phyloP scores from a whole-genome alignment of 176 grass and related monocot species.

The Juncus effusus region DNA sequence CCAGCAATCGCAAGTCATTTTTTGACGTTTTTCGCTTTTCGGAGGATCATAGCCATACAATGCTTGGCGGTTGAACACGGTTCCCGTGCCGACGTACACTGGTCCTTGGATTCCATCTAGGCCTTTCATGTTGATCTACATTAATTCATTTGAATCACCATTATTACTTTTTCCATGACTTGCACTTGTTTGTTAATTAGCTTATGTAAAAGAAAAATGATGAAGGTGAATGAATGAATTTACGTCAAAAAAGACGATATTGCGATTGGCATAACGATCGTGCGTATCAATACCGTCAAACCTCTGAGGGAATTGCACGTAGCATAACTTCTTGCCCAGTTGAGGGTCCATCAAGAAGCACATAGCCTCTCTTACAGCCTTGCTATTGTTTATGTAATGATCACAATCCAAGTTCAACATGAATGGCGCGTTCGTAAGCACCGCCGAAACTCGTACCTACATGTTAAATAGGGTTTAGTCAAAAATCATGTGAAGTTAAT shows the following conservation, averaged over 20 bases:
- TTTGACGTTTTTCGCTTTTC: constrained; percentile 60
- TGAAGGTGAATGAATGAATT: background rate
- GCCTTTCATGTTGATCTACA: constrained; percentile 98
- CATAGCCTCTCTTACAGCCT: constrained; percentile 91
- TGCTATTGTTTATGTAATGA: constrained; percentile 99
- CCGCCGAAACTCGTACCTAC: constrained; percentile 65
- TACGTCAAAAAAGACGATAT: constrained; percentile 94
- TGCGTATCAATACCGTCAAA: constrained; percentile 88
- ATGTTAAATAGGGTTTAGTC: background rate
- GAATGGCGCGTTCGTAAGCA: constrained; percentile 92
- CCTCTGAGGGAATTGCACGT: constrained; percentile 89
- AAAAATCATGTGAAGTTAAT: constrained; percentile 11
- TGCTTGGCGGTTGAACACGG: constrained; percentile 85
- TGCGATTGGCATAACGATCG: constrained; percentile 85
- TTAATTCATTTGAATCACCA: background rate
- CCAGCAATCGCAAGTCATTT: constrained; percentile 99
- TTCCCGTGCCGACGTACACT: constrained; percentile 81
- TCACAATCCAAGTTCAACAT: constrained; percentile 94
- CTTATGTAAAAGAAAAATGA: background rate
- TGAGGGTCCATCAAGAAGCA: constrained; percentile 99
- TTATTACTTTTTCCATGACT: background rate
- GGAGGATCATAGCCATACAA: constrained; percentile 92
- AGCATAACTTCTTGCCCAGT: constrained; percentile 89
- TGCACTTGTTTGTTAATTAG: background rate
- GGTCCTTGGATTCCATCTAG: constrained; percentile 90